Percentiles rank a stretch among this genome's conserved stretches.
Evolutionary conservation across 1,139 yeast species (phyloP).

Genomic region (Eremothecium gossypii): DNA sequence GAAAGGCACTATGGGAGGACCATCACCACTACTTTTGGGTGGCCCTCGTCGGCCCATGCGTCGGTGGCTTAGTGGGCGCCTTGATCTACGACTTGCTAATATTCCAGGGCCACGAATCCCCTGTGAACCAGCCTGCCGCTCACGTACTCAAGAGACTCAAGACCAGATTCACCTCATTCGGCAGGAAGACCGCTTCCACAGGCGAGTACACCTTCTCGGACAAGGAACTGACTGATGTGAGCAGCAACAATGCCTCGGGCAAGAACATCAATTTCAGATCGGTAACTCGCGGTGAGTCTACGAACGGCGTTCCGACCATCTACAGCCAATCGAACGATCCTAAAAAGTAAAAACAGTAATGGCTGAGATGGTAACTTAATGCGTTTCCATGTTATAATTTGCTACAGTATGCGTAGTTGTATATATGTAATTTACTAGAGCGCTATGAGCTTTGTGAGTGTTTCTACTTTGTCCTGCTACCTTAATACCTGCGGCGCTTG

Average conservation of each 20-base stretch:
- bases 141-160: background rate
- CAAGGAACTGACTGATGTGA: background rate
- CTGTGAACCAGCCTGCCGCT: constrained; percentile 35
- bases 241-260: background rate
- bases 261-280: background rate
- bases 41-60: constrained; percentile 38
- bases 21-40: constrained; percentile 43
- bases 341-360: too few species aligned
- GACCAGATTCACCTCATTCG: background rate
- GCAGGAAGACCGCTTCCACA: background rate
- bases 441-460: too few species aligned
- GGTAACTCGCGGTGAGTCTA: background rate
- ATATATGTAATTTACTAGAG: background rate
- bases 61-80: constrained; percentile 39
- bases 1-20: constrained; percentile 32
- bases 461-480: constrained; percentile 27
- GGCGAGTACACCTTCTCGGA: background rate
- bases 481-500: constrained; percentile 18
- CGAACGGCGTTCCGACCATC: background rate
- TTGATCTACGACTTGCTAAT: constrained; percentile 39
- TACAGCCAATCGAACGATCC: too few species aligned
- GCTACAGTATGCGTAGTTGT: background rate
- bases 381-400: background rate
- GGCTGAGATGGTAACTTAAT: too few species aligned
- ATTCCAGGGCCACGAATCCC: constrained; percentile 42